Conservation (phyloP, 768 basidiomycete genomes). For the Exidia glandulosa region DNA sequence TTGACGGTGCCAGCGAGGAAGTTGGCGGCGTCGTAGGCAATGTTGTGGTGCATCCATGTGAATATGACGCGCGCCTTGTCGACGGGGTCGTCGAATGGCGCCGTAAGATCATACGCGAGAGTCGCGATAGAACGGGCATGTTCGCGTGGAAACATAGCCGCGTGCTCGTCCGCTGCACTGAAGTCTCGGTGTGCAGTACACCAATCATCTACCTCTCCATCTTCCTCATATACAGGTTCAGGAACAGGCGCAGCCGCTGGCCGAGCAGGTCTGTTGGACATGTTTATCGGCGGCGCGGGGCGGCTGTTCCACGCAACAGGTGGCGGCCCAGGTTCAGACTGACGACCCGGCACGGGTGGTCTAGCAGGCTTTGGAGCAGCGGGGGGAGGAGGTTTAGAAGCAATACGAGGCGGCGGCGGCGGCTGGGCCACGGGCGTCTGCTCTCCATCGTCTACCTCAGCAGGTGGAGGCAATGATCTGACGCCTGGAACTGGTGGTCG, state of each 20-base stretch:
- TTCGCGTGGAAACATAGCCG: slow-evolving; percentile 1
- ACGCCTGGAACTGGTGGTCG: too few relatives aligned
- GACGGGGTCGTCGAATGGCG: background rate
- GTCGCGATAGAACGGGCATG: background rate
- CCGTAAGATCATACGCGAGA: slow-evolving; percentile 1
- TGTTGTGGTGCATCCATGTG: slow-evolving; percentile 7
- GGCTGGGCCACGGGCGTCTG: background rate
- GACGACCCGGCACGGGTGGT: background rate
- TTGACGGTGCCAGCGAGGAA: background rate
- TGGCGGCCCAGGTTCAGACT: background rate
- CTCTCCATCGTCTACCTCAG: background rate
- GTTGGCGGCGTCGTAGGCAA: background rate
- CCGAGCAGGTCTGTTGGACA: background rate
- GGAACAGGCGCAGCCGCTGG: background rate
- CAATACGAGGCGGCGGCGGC: background rate
- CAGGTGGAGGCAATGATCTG: too few relatives aligned
- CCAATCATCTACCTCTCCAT: background rate
- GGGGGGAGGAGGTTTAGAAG: background rate
- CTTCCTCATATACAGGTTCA: background rate
- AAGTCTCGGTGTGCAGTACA: background rate
- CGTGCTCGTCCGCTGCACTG: background rate
- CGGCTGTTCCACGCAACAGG: background rate
- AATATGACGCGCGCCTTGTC: slow-evolving; percentile 3
- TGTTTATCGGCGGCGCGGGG: background rate
- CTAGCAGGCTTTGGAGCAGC: background rate